phyloP scores from a whole-genome alignment of 2,329 filamentous ascomycete species.

The Colletotrichum sp. region DNA sequence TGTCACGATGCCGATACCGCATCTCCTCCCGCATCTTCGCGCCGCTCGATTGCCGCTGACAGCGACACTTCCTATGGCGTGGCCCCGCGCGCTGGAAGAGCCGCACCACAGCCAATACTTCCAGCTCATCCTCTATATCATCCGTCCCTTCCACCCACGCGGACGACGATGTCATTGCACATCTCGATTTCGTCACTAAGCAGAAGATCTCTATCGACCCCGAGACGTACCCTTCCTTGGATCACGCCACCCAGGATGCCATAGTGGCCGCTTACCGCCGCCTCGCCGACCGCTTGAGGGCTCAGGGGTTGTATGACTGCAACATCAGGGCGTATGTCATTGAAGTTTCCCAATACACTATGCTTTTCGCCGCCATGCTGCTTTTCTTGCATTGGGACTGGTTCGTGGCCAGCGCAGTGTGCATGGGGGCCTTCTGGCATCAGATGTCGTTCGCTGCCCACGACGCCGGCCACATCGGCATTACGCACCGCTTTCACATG shows the following conservation, averaged over 20 bases:
- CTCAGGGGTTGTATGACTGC: slow-evolving; percentile 81
- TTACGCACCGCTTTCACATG: slow-evolving; percentile 85
- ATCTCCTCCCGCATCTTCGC: slow-evolving; percentile 11
- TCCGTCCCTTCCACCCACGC: slow-evolving; percentile 60
- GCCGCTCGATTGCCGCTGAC: slow-evolving; percentile 47
- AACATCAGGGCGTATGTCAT: slow-evolving; percentile 80
- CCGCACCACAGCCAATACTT: background rate
- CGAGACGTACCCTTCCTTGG: slow-evolving; percentile 80
- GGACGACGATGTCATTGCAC: slow-evolving; percentile 52
- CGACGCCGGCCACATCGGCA: slow-evolving; percentile 96
- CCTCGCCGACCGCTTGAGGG: slow-evolving; percentile 73
- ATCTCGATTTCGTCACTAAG: slow-evolving; percentile 75
- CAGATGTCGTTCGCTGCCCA: slow-evolving; percentile 94
- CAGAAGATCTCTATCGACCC: slow-evolving; percentile 78
- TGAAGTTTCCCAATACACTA: slow-evolving; percentile 74
- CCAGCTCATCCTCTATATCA: slow-evolving; percentile 43
- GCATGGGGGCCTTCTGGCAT: slow-evolving; percentile 88
- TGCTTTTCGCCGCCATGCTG: slow-evolving; percentile 68
- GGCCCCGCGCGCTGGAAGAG: slow-evolving; percentile 49
- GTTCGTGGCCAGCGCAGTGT: slow-evolving; percentile 74
- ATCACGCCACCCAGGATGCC: slow-evolving; percentile 72
- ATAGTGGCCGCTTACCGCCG: slow-evolving; percentile 85
- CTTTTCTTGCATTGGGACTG: slow-evolving; percentile 66
- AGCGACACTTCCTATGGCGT: no score
- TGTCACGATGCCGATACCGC: slow-evolving; percentile 34